A percentile compares a stretch with the other conserved stretches of the same genome.
phyloP scores from a whole-genome alignment of 257 asterid genomes.

The Solanum bukasovii region DNA sequence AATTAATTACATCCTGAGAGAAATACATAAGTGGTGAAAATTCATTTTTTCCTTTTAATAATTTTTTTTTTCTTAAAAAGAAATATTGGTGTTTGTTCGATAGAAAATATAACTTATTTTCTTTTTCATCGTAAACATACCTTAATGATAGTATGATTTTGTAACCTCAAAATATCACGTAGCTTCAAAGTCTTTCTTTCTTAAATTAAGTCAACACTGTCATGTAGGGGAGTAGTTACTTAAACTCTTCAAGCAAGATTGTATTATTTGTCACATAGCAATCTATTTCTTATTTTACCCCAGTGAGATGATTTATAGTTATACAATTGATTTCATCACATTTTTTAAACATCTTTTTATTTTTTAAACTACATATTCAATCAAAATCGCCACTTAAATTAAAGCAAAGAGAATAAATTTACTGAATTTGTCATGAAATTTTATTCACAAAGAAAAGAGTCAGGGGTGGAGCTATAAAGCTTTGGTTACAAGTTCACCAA shows the following conservation, averaged over 20 bases:
- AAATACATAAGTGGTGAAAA: not conserved
- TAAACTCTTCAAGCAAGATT: not conserved
- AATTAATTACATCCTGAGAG: not conserved
- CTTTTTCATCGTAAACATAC: not conserved
- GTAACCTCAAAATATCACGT: not conserved
- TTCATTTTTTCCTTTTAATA: not conserved
- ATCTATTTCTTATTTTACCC: not conserved
- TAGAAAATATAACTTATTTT: not conserved
- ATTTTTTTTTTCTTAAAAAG: not conserved
- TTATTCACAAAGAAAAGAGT: not conserved
- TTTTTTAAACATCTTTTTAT: not conserved
- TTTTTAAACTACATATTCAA: not conserved
- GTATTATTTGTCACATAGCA: not conserved
- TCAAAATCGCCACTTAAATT: not conserved
- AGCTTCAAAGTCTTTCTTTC: not conserved
- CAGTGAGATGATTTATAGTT: not conserved
- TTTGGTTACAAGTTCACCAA: not conserved
- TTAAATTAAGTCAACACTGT: not conserved
- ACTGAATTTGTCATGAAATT: not conserved
- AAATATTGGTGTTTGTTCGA: not conserved
- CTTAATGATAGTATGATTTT: not conserved
- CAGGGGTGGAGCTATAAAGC: not conserved
- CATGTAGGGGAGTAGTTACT: not conserved
- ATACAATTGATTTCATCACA: not conserved
- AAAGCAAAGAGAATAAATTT: not conserved